Evolutionary conservation across 2,329 filamentous ascomycete species (phyloP), one percentile per base, ranked within the genome.

Genomic region (Fusarium sambucinum): DNA sequence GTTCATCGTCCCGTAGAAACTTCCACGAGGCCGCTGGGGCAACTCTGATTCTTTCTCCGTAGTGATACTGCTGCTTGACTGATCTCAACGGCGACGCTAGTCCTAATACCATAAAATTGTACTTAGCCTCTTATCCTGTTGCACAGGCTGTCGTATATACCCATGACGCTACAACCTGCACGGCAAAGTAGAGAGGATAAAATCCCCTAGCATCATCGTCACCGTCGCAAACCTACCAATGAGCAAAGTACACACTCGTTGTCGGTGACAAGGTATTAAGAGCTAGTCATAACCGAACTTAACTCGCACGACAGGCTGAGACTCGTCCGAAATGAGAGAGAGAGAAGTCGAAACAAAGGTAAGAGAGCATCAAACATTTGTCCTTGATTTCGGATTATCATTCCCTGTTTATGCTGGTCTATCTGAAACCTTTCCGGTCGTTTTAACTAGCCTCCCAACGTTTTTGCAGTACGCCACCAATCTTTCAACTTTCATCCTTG

Each of bases 1-100:
- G 47, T 52, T 44, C 47, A 63, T 59, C 44, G 48, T 68, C 53
- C 63, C 64, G 61, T 56, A 37, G 55, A 66, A 66, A 46, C 53
- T 69, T 66, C 52, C 25, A 58, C 19, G 38, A 69, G 27, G 30
- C 7, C 41, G 40, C 37, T 47, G 21, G 32, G 41, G 33, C 38
- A 42, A 63, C 27, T 55, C 27, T 30, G 42, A 33, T 37, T 23
- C 44, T 27, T 27, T 27, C 27, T 27, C 27, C 27, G 27, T 27
- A 27, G 6, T 27, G 6, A 25, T 25, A 7, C 8, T 27, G 27
- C 8, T 27, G 5, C 16, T 51, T 51, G 14, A 16, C 14, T 11
- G 23, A 51, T 50, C 23, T 16, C 33, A 40, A 37, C 30, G 35
- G 41, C n/a, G 16, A 59, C 27, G 52, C 54, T 59, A 65, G 41